These are phyloP conservation scores for Aspergillus biplanus DNA, from an alignment of 495 filamentous ascomycete genomes.

Conservation along the genomic window DNA sequence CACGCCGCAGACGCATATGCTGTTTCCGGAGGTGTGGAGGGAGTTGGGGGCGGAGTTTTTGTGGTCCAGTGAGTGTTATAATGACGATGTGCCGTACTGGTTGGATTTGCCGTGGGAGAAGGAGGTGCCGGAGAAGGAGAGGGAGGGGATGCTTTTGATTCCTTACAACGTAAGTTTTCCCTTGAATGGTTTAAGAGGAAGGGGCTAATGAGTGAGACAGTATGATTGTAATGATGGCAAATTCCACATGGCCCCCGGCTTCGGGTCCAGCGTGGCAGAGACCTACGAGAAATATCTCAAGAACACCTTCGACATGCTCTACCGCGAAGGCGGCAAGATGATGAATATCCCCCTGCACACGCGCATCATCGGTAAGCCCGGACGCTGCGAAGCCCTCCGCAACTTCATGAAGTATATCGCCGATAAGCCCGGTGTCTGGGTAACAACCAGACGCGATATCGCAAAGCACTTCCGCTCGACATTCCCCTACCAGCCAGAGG, in stretches of 20 bases:
- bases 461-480: conserved; percentile 43
- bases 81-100: conserved; percentile 21
- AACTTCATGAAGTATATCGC: conserved; percentile 49
- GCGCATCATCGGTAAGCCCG: conserved; percentile 40
- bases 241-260: conserved; percentile 17
- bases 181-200: not conserved
- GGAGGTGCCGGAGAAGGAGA: conserved; percentile 6
- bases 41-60: conserved; percentile 16
- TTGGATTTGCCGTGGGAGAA: conserved; percentile 18
- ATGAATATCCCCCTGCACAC: conserved; percentile 18
- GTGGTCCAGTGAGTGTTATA: conserved; percentile 8
- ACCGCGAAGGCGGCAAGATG: conserved; percentile 16
- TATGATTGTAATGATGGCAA: conserved; percentile 18
- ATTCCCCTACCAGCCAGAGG: conserved; percentile 39
- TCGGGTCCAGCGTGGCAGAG: conserved; percentile 8
- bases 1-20: conserved; percentile 17
- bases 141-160: conserved; percentile 16
- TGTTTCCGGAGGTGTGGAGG: conserved; percentile 15
- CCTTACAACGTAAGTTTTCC: conserved; percentile 15
- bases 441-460: conserved; percentile 48
- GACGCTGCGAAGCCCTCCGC: conserved; percentile 44
- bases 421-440: conserved; percentile 47
- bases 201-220: not conserved
- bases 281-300: conserved; percentile 16
- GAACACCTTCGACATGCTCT: conserved; percentile 18